Conservation (phyloP, 2,329 filamentous ascomycete species). For the Lizonia empirigonia region DNA sequence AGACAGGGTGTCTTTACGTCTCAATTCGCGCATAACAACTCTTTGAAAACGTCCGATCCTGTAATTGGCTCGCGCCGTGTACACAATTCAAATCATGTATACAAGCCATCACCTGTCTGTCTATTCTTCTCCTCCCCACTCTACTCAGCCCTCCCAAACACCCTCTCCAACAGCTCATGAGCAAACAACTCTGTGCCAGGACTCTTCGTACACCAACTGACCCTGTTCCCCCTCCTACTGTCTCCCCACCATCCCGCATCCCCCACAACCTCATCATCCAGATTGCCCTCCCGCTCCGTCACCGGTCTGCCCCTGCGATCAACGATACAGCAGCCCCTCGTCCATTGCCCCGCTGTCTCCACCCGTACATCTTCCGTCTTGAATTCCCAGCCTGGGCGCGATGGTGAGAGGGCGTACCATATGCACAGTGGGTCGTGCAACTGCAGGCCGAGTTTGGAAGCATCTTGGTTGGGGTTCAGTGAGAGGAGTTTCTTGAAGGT, state of each 20-base stretch:
- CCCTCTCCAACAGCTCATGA: slow-evolving; percentile 65
- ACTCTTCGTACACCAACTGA: slow-evolving; percentile 72
- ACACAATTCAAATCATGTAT: not conserved
- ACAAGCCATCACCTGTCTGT: no score
- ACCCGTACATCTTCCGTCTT: slow-evolving; percentile 77
- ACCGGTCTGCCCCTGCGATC: slow-evolving; percentile 71
- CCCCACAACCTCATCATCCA: slow-evolving; percentile 60
- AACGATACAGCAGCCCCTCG: slow-evolving; percentile 84
- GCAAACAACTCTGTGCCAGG: slow-evolving; percentile 73
- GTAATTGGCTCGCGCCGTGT: not conserved
- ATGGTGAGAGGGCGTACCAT: slow-evolving; percentile 42
- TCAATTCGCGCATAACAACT: not conserved
- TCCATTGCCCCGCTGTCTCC: slow-evolving; percentile 94
- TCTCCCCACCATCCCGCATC: slow-evolving; percentile 82
- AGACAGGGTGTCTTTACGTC: not conserved
- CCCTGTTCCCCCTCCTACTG: slow-evolving; percentile 73
- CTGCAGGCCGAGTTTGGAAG: slow-evolving; percentile 48
- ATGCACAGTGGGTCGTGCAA: slow-evolving; percentile 55
- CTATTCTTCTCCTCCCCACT: not conserved
- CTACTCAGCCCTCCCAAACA: slow-evolving; percentile 59
- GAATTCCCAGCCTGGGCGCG: slow-evolving; percentile 43
- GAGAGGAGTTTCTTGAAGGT: slow-evolving; percentile 55
- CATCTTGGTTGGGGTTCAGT: slow-evolving; percentile 44
- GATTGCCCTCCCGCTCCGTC: slow-evolving; percentile 44
- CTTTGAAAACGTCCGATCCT: not conserved